Conservation (phyloP, 176 grass and related monocot species). For the Juncus inflexus region DNA sequence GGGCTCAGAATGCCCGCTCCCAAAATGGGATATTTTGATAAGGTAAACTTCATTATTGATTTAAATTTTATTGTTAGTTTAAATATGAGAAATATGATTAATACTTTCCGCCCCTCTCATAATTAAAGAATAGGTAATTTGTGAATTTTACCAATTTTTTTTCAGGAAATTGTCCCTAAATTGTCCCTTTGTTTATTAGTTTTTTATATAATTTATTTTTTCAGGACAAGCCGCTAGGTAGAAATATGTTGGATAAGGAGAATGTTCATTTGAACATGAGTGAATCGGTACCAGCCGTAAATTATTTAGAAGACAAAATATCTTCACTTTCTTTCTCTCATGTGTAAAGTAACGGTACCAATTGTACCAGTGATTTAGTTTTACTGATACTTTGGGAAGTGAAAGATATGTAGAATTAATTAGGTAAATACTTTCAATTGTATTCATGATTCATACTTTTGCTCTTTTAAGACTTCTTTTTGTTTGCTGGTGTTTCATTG, state of each 20-base stretch:
- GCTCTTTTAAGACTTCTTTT: no score
- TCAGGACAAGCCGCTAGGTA: no score
- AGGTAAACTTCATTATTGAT: constrained; percentile 41
- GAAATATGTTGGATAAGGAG: constrained; percentile 12
- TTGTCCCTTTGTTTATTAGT: no score
- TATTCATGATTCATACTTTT: constrained; percentile 21
- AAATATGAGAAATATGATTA: no score
- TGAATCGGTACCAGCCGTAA: background rate
- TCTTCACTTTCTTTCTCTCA: constrained; percentile 18
- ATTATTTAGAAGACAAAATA: constrained; percentile 21
- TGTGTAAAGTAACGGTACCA: background rate
- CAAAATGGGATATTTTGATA: constrained; percentile 86
- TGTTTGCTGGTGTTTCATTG: no score
- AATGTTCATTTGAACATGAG: constrained; percentile 16
- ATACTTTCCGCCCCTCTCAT: no score
- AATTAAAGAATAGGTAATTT: no score
- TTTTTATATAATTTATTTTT: no score
- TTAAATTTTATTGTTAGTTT: background rate
- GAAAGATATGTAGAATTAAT: constrained; percentile 9
- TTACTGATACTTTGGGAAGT: background rate
- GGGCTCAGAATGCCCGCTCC: constrained; percentile 64
- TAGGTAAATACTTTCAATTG: constrained; percentile 21
- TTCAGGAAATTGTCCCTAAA: no score
- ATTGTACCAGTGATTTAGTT: background rate
- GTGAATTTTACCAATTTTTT: no score